These are phyloP conservation scores for Poa annua DNA, from an alignment of 176 grass and related monocot species.

Conservation along the genomic window DNA sequence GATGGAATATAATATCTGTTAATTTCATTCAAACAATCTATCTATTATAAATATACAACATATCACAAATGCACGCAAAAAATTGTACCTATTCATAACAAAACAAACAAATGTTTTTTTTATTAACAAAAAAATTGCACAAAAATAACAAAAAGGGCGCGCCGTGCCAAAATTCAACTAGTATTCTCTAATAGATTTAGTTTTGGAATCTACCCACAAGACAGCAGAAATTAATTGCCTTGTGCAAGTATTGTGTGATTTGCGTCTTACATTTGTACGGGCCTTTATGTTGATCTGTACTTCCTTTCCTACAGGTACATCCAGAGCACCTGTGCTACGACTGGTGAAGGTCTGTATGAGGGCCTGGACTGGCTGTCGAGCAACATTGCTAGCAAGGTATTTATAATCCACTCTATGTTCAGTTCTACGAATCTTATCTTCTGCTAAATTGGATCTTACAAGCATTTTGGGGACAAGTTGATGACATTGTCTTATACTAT, in stretches of 20 bases:
- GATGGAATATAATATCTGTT: too few relatives aligned
- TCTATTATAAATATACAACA: too few relatives aligned
- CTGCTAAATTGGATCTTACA: not conserved
- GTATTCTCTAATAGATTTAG: not conserved
- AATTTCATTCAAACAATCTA: too few relatives aligned
- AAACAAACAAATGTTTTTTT: too few relatives aligned
- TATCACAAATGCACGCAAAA: too few relatives aligned
- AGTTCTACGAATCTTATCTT: not conserved
- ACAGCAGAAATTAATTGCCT: not conserved
- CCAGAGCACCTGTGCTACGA: constrained; percentile 61
- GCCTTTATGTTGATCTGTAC: not conserved
- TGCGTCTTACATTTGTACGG: not conserved
- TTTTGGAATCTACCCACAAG: not conserved
- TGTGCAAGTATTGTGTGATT: too few relatives aligned
- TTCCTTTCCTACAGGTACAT: constrained; percentile 50
- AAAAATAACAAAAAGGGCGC: too few relatives aligned
- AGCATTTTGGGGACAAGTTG: not conserved
- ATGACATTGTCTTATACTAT: too few relatives aligned
- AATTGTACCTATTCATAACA: too few relatives aligned
- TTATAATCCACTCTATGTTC: not conserved
- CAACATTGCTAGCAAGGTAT: constrained; percentile 69
- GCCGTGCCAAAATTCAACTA: too few relatives aligned
- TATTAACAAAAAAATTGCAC: too few relatives aligned
- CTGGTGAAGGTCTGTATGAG: constrained; percentile 56
- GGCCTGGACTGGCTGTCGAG: constrained; percentile 60